Evolutionary conservation across 768 basidiomycete species (phyloP).

Genomic region (Royoungia palumana): DNA sequence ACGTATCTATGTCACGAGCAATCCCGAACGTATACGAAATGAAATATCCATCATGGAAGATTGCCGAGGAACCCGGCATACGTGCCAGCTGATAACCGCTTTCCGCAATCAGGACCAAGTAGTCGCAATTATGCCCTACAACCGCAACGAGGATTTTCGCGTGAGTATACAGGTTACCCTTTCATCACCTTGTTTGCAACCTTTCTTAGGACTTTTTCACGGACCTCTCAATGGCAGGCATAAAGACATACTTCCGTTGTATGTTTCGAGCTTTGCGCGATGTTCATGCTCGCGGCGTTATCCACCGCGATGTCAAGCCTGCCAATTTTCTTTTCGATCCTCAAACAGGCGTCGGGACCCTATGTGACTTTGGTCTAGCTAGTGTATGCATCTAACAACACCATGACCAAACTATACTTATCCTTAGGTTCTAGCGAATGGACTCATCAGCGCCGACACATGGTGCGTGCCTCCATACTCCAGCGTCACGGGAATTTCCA

Average conservation of each 20-base stretch:
- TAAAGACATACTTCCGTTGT: conserved; percentile 86
- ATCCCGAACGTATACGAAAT: conserved; percentile 87
- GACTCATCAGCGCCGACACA: conserved; percentile 40
- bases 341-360: conserved; percentile 72
- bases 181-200: conserved; percentile 6
- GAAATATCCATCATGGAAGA: conserved; percentile 89
- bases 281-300: conserved; percentile 80
- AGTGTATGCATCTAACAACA: conserved; percentile 54
- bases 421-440: conserved; percentile 47
- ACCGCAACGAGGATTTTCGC: conserved; percentile 88
- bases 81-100: conserved; percentile 92
- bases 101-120: conserved; percentile 91
- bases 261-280: conserved; percentile 89
- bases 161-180: conserved; percentile 45
- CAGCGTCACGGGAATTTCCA: conserved; percentile 55
- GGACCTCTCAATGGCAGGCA: conserved; percentile 64
- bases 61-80: conserved; percentile 79
- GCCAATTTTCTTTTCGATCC: conserved; percentile 97
- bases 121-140: conserved; percentile 91
- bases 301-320: conserved; percentile 97
- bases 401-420: conserved; percentile 2
- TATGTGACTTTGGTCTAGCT: conserved; percentile 95
- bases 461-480: conserved; percentile 76
- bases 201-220: conserved; percentile 69
- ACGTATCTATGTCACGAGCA: conserved; percentile 95